Percentiles rank a stretch among this genome's conserved stretches.
Evolutionary conservation across 129 eudicot species (phyloP).

Genomic region (Chrysanthemum seticuspe): DNA sequence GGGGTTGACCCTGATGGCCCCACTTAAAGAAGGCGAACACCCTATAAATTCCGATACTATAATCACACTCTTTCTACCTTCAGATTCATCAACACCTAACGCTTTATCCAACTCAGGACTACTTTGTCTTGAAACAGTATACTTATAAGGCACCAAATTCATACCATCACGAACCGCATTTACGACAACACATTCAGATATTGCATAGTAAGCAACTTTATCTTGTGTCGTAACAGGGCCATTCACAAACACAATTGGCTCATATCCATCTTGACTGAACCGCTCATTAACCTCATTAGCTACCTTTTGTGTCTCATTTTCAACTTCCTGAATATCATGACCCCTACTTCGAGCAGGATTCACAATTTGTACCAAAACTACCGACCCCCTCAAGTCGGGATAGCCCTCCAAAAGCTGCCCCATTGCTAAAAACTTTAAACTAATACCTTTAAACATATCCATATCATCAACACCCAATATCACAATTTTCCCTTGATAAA

Average conservation of each 20-base stretch:
- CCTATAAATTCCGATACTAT: conserved; percentile 93
- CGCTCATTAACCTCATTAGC: conserved; percentile 57
- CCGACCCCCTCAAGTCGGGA: conserved; percentile 50
- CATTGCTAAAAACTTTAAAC: conserved; percentile 83
- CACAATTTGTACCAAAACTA: conserved; percentile 76
- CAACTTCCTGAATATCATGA: conserved; percentile 67
- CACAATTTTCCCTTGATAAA: conserved; percentile 59
- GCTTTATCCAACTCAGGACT: conserved; percentile 59
- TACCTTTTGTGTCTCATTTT: conserved; percentile 49
- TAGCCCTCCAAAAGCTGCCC: conserved; percentile 63
- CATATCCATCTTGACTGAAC: conserved; percentile 57
- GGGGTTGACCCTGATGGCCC: conserved; percentile 89
- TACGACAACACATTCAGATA: conserved; percentile 82
- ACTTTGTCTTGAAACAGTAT: conserved; percentile 75
- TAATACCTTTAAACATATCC: conserved; percentile 92
- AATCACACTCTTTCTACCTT: conserved; percentile 60
- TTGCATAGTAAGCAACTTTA: conserved; percentile 71
- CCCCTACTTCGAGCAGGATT: conserved; percentile 86
- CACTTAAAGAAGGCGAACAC: conserved; percentile 91
- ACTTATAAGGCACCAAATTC: conserved; percentile 95
- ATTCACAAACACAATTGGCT: conserved; percentile 71
- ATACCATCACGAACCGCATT: conserved; percentile 95
- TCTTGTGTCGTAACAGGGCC: conserved; percentile 74
- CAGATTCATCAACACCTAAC: conserved; percentile 34
- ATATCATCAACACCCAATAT: conserved; percentile 92